phyloP scores from a whole-genome alignment of 2,329 filamentous ascomycete genomes.

The Tolypocladium tundrense region DNA sequence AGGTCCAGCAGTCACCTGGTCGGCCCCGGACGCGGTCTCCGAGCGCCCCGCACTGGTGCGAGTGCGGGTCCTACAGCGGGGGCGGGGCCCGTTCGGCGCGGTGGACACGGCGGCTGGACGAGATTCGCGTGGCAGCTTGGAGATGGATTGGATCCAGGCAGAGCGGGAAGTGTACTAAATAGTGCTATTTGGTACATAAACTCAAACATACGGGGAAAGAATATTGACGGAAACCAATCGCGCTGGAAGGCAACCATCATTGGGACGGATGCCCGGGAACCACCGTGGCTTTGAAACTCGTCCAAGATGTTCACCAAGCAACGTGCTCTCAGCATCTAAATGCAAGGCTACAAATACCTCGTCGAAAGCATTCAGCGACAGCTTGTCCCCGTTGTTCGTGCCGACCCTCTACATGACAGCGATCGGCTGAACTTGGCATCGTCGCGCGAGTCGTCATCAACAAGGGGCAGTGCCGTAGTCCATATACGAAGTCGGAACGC shows the following conservation, averaged over 20 bases:
- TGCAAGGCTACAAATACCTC: neutral
- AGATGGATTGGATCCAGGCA: neutral
- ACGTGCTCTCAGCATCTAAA: neutral
- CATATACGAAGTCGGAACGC: neutral
- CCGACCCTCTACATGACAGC: neutral
- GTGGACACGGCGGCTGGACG: neutral
- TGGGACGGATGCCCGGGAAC: too few species aligned
- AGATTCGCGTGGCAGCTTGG: neutral
- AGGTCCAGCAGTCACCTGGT: neutral
- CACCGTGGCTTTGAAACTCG: neutral
- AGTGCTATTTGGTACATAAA: neutral
- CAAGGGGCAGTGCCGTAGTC: neutral
- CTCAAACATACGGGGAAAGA: neutral
- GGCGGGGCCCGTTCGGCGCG: neutral
- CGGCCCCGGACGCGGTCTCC: neutral
- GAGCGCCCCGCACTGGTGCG: neutral
- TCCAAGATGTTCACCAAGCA: neutral
- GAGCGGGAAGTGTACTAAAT: too few species aligned
- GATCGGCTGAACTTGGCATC: neutral
- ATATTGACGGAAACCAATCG: too few species aligned
- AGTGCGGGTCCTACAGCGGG: neutral
- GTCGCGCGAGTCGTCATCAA: neutral
- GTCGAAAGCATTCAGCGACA: neutral
- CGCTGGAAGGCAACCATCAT: too few species aligned
- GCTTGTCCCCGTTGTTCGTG: neutral